These are phyloP conservation scores for Penicillium macrosclerotiorum DNA, from an alignment of 495 filamentous ascomycete genomes.

Conservation along the genomic window DNA sequence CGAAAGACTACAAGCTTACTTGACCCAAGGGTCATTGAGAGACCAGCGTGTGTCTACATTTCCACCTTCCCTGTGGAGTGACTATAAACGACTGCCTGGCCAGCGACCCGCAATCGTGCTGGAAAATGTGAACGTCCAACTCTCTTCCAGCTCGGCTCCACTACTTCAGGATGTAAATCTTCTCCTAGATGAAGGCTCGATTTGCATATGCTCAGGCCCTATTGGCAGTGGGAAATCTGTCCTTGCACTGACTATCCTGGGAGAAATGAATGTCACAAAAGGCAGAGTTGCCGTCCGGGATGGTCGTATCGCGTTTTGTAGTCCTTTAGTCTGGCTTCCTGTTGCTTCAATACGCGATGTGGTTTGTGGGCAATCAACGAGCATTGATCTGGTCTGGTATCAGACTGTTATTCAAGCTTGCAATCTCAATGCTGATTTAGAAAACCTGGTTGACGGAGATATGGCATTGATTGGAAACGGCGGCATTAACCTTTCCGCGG, in stretches of 20 bases:
- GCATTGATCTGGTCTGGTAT: conserved; percentile 31
- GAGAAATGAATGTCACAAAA: conserved; percentile 14
- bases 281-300: conserved; percentile 14
- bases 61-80: too few relatives aligned
- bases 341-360: neutral
- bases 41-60: too few relatives aligned
- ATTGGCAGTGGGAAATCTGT: conserved; percentile 44
- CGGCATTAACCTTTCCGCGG: conserved; percentile 78
- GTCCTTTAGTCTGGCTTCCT: neutral
- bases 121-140: too few relatives aligned
- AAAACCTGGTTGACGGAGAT: conserved; percentile 54
- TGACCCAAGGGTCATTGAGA: too few relatives aligned
- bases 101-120: too few relatives aligned
- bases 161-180: too few relatives aligned
- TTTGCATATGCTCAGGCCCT: too few relatives aligned
- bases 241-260: conserved; percentile 29
- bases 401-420: conserved; percentile 28
- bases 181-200: too few relatives aligned
- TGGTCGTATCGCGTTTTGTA: conserved; percentile 24
- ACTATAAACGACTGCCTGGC: too few relatives aligned
- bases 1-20: too few relatives aligned
- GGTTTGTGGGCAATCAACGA: neutral
- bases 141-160: too few relatives aligned
- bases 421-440: conserved; percentile 26
- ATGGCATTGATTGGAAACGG: conserved; percentile 75